phyloP scores from a whole-genome alignment of 2,329 filamentous ascomycete species.

The Scedosporium aurantiacum region DNA sequence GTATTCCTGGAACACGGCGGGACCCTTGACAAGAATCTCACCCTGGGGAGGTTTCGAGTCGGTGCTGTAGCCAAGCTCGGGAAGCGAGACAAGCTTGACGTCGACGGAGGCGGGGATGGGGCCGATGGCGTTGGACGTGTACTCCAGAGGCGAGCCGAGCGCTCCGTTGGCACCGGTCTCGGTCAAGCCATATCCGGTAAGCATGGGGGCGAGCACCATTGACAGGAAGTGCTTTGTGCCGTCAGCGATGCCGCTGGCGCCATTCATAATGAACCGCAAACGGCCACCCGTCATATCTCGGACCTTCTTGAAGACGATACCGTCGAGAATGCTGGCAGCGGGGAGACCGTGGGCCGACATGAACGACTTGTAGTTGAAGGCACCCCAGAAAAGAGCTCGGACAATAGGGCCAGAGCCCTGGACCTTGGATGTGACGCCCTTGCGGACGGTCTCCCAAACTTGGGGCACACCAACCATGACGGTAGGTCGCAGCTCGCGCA shows the following conservation, averaged over 20 bases:
- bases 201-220: constrained; percentile 86
- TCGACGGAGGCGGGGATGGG: constrained; percentile 69
- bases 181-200: constrained; percentile 86
- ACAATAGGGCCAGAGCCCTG: constrained; percentile 59
- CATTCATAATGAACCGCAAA: constrained; percentile 85
- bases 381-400: constrained; percentile 66
- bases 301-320: constrained; percentile 82
- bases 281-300: constrained; percentile 81
- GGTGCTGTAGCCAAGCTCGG: constrained; percentile 76
- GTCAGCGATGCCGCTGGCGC: constrained; percentile 79
- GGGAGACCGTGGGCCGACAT: constrained; percentile 50
- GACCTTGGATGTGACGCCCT: constrained; percentile 77
- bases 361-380: constrained; percentile 47
- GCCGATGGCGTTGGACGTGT: constrained; percentile 67
- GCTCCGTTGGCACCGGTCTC: constrained; percentile 81
- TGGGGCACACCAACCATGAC: constrained; percentile 90
- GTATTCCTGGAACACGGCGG: constrained; percentile 65
- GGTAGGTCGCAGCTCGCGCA: constrained; percentile 81
- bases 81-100: constrained; percentile 82
- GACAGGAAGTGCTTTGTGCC: constrained; percentile 87
- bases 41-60: constrained; percentile 72
- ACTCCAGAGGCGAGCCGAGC: constrained; percentile 75
- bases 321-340: constrained; percentile 61
- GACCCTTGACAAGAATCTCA: constrained; percentile 82
- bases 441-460: constrained; percentile 95